Conservation (phyloP, 2,329 filamentous ascomycete species). For the Rhinocladiella similis region DNA sequence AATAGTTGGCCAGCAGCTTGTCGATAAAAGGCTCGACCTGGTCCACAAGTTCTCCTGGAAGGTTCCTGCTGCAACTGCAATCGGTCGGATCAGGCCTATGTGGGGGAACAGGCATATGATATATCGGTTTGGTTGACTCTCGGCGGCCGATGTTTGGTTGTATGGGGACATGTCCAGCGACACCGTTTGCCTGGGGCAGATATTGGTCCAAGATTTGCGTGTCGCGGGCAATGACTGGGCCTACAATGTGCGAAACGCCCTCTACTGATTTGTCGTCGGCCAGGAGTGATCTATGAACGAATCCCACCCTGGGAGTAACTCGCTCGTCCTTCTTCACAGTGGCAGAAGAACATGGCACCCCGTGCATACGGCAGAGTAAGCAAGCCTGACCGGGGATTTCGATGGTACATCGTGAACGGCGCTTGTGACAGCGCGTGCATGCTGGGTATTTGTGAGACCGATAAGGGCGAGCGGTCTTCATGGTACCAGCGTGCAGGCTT, state of each 20-base stretch:
- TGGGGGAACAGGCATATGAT: slow-evolving; percentile 38
- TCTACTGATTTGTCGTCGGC: slow-evolving; percentile 20
- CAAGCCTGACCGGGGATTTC: slow-evolving; percentile 55
- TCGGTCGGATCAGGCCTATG: slow-evolving; percentile 39
- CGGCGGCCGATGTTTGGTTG: slow-evolving; percentile 36
- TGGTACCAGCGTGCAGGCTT: not conserved
- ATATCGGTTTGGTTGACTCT: slow-evolving; percentile 40
- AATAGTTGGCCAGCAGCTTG: slow-evolving; percentile 55
- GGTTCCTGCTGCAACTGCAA: slow-evolving; percentile 49
- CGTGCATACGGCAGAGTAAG: slow-evolving; percentile 59
- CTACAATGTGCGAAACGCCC: slow-evolving; percentile 54
- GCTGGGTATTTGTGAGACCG: slow-evolving; percentile 63
- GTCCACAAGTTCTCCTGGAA: slow-evolving; percentile 57
- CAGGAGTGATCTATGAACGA: slow-evolving; percentile 26
- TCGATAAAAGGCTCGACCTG: slow-evolving; percentile 57
- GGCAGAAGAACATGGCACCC: slow-evolving; percentile 58
- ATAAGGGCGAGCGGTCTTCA: slow-evolving; percentile 52
- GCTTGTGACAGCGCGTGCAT: slow-evolving; percentile 59
- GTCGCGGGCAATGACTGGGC: slow-evolving; percentile 60
- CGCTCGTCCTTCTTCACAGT: slow-evolving; percentile 35
- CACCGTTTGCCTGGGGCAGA: slow-evolving; percentile 44
- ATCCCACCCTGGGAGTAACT: slow-evolving; percentile 26
- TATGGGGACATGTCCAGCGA: slow-evolving; percentile 26
- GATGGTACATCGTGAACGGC: slow-evolving; percentile 63
- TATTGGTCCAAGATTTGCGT: slow-evolving; percentile 63